Evolutionary conservation across 2,329 filamentous ascomycete genomes (phyloP).

Genomic region (Aspergillus costaricaensis): DNA sequence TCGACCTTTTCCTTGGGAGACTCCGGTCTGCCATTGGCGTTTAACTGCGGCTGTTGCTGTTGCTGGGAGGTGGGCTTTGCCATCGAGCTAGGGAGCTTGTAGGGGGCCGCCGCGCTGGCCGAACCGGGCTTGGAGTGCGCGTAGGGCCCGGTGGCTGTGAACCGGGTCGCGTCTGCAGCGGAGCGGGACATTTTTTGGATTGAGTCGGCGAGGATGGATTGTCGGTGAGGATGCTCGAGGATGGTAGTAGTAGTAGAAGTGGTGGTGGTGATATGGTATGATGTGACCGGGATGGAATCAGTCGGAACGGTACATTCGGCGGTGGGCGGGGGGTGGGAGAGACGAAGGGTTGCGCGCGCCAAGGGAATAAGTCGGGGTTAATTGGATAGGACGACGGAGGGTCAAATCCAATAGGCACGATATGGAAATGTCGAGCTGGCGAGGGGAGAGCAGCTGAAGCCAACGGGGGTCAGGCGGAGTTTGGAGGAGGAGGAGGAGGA

Average conservation of each 20-base stretch:
- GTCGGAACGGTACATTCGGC: conserved; percentile 4
- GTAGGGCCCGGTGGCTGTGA: conserved; percentile 54
- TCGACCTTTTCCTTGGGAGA: conserved; percentile 70
- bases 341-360: neutral
- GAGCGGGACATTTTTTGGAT: conserved; percentile 47
- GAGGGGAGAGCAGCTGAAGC: neutral
- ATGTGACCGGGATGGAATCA: neutral
- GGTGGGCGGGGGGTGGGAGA: neutral
- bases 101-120: conserved; percentile 26
- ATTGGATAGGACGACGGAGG: no score
- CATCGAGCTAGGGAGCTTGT: conserved; percentile 35
- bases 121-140: conserved; percentile 44
- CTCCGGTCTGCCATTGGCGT: conserved; percentile 48
- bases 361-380: neutral
- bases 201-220: neutral
- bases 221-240: neutral
- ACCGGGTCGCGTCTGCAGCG: conserved; percentile 53
- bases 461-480: neutral
- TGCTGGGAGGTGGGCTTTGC: conserved; percentile 13
- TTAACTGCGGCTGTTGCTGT: conserved; percentile 21
- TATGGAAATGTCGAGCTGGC: no score
- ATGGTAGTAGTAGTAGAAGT: neutral
- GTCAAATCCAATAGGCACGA: neutral
- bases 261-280: neutral
- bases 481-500: conserved; percentile 8